phyloP scores from a whole-genome alignment of 75 land plant species.

The Cupressus sempervirens region DNA sequence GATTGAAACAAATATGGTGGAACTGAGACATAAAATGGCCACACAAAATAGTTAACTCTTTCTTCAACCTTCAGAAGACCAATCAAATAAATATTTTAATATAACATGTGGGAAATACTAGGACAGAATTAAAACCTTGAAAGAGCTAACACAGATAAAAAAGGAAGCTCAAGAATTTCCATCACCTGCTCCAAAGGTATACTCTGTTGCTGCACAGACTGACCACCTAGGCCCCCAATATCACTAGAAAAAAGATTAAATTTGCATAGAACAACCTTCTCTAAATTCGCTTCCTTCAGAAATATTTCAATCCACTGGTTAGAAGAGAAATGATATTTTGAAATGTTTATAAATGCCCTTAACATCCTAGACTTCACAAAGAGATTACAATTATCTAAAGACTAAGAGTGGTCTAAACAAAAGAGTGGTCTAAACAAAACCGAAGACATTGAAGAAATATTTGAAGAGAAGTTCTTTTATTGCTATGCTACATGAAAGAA shows the following conservation, averaged over 20 bases:
- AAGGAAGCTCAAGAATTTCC: neutral
- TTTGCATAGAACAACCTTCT: slow-evolving; percentile 25
- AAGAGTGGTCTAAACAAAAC: neutral
- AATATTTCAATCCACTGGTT: neutral
- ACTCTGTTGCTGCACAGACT: slow-evolving; percentile 25
- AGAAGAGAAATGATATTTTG: neutral
- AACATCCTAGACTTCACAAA: neutral
- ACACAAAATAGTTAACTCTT: neutral
- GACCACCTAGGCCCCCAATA: slow-evolving; percentile 25
- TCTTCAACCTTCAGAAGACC: neutral
- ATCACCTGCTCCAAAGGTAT: slow-evolving; percentile 60
- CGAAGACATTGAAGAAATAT: neutral
- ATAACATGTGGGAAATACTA: neutral
- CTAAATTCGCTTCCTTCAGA: slow-evolving; percentile 48
- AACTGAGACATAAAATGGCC: neutral
- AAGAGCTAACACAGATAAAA: neutral
- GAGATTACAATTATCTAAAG: neutral
- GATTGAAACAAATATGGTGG: neutral
- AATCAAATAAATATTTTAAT: neutral
- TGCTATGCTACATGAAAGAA: neutral
- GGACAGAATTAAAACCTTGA: neutral
- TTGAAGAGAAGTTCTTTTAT: neutral
- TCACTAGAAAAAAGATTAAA: slow-evolving; percentile 27
- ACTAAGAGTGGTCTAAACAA: too few species aligned
- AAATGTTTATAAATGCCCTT: neutral